phyloP scores from a whole-genome alignment of 108 stramenopile species.

The Schizochytrium sp. region DNA sequence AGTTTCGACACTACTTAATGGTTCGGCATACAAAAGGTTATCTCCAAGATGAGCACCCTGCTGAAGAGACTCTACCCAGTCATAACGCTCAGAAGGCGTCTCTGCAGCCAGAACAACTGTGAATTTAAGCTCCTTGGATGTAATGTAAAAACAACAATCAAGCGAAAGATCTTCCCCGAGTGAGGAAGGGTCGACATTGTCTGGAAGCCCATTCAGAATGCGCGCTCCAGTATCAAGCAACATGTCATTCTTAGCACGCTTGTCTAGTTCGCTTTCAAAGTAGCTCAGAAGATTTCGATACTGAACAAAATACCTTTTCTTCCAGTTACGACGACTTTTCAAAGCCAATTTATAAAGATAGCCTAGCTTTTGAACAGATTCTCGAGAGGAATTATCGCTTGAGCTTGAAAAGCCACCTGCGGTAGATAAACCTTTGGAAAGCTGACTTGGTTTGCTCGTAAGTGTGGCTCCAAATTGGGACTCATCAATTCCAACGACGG shows the following conservation, averaged over 20 bases:
- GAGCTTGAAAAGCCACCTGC: background rate
- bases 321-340: constrained; percentile 55
- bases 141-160: constrained; percentile 8
- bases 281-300: constrained; percentile 47
- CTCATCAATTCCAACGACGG: constrained; percentile 6
- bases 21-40: background rate
- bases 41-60: background rate
- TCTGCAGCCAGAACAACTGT: background rate
- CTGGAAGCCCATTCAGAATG: background rate
- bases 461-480: background rate
- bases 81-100: background rate
- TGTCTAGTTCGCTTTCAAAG: background rate
- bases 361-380: background rate
- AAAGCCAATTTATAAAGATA: constrained; percentile 24
- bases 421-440: background rate
- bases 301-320: constrained; percentile 9
- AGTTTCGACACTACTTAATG: background rate
- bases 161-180: background rate
- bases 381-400: background rate
- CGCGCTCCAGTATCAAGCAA: background rate
- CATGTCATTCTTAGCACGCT: background rate
- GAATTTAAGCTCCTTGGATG: background rate
- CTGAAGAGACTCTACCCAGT: background rate
- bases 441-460: background rate
- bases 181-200: background rate